Percentiles rank a stretch among this genome's conserved stretches.
These are phyloP conservation scores for Phyllosticta citribraziliensis DNA, from an alignment of 2,329 filamentous ascomycete genomes.

Conservation along the genomic window DNA sequence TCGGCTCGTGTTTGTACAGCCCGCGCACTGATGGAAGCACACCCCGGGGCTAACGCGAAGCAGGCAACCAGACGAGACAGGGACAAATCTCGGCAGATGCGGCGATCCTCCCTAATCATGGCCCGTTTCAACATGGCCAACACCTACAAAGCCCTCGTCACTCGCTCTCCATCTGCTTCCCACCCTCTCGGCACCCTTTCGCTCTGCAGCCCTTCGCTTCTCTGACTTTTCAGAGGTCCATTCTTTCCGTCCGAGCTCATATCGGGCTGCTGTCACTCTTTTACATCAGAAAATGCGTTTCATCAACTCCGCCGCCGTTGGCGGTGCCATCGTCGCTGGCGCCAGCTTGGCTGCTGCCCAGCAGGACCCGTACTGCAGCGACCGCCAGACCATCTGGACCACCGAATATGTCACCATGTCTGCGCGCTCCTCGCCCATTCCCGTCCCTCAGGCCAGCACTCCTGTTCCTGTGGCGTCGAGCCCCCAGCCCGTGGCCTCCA, in stretches of 20 bases:
- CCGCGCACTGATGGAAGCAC: background rate
- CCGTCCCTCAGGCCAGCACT: constrained; percentile 1
- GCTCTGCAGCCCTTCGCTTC: background rate
- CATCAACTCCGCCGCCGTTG: constrained; percentile 6
- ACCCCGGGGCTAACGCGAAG: background rate
- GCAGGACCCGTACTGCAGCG: constrained; percentile 6
- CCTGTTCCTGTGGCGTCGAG: background rate
- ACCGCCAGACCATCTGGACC: constrained; percentile 4
- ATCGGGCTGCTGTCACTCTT: constrained; percentile 3
- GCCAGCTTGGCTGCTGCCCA: constrained; percentile 6
- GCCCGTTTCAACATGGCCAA: background rate
- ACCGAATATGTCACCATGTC: constrained; percentile 8
- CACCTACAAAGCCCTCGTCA: background rate
- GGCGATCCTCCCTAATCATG: background rate
- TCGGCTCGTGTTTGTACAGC: background rate
- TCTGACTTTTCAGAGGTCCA: constrained; percentile 11
- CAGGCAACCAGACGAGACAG: background rate
- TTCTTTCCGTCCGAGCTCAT: constrained; percentile 1
- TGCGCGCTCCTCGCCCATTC: background rate
- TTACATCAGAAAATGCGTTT: constrained; percentile 2
- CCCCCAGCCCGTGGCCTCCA: background rate
- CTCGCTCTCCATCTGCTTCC: background rate
- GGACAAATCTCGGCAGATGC: background rate
- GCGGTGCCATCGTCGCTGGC: constrained; percentile 5
- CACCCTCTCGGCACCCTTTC: background rate